A percentile compares a stretch with the other conserved stretches of the same genome.
These are phyloP conservation scores for Xerocomellus intermedius DNA, from an alignment of 768 basidiomycete genomes.

Conservation along the genomic window DNA sequence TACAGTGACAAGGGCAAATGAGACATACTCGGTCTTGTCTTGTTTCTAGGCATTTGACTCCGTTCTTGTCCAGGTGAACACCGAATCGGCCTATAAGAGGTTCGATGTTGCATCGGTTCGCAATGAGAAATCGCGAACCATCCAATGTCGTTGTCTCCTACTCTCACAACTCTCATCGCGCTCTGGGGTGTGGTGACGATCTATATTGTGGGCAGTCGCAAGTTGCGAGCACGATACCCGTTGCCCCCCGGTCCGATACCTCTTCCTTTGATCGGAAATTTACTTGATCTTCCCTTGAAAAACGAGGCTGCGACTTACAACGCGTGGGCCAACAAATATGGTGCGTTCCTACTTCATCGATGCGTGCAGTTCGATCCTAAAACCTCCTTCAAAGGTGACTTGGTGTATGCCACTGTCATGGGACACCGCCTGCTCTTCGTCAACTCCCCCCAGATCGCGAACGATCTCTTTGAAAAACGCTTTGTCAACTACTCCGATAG, in stretches of 20 bases:
- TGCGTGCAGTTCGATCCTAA: not conserved
- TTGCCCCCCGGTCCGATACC: conserved; percentile 56
- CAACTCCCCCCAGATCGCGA: conserved; percentile 44
- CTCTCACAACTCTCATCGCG: conserved; percentile 18
- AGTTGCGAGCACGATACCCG: conserved; percentile 26
- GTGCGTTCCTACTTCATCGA: conserved; percentile 19
- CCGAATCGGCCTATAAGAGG: conserved; percentile 19
- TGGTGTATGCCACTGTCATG: conserved; percentile 52
- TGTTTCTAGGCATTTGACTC: not conserved
- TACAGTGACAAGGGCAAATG: conserved; percentile 12
- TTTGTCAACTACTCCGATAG: conserved; percentile 58
- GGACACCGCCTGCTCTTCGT: conserved; percentile 49
- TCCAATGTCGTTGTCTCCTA: conserved; percentile 17
- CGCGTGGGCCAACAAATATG: conserved; percentile 39
- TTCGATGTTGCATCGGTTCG: not conserved
- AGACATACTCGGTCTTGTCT: conserved; percentile 15
- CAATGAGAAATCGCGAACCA: conserved; percentile 2
- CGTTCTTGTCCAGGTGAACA: conserved; percentile 14
- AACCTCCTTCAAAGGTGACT: conserved; percentile 37
- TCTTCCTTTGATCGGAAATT: conserved; percentile 53
- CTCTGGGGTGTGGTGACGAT: conserved; percentile 22
- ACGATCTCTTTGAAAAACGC: conserved; percentile 57
- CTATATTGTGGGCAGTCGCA: conserved; percentile 17
- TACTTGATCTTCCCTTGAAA: conserved; percentile 44
- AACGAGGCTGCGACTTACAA: conserved; percentile 43